Evolutionary conservation across 2,329 filamentous ascomycete species (phyloP), one percentile per base, ranked within the genome.

Genomic region (Neonectria neomacrospora): DNA sequence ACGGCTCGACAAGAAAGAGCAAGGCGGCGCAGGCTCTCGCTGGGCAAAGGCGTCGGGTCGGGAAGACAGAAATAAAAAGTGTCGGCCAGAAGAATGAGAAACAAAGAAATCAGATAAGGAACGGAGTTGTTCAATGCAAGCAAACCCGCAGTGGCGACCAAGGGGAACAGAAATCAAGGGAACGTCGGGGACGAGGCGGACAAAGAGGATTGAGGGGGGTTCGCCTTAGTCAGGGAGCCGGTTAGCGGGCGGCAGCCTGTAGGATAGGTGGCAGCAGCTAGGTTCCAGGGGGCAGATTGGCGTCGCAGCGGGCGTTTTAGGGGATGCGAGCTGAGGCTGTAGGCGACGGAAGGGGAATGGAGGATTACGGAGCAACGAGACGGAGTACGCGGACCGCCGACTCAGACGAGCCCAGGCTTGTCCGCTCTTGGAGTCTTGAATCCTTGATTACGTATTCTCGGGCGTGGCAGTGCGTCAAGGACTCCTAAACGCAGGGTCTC

Each of bases 81-180:
- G 47, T 9, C 47, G 23, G 16, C 14, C 30, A 26, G 39, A 32
- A 45, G 39, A 56, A 54, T 26, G n/a, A 45, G 20, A 22, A 44
- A 41, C 20, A 48, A 23, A 47, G 54, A 22, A n/a, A 23, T 37
- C 50, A 56, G 8, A 47, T 51, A 54, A 53, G 47, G 56, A 66
- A 61, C 55, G 61, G 52, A 54, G 56, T 10, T 10, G 48, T 61
- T 51, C 41, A 60, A 66, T 58, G 67, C 61, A 61, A 58, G 37
- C 37, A 18, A 45, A 22, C 28, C 57, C 32, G 44, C 67, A 42
- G 54, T 54, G 65, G 64, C 55, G 32, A 47, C 55, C 51, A 58
- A 67, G 58, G 52, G 26, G 58, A 47, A 60, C 34, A 54, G 67
- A 61, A 54, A 20, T 52, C 39, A 54, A 73, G 67, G 67, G 71